Evolutionary conservation across 2,329 filamentous ascomycete species (phyloP), one percentile per base, ranked within the genome.

Genomic region (Ophiostoma angusticollis): DNA sequence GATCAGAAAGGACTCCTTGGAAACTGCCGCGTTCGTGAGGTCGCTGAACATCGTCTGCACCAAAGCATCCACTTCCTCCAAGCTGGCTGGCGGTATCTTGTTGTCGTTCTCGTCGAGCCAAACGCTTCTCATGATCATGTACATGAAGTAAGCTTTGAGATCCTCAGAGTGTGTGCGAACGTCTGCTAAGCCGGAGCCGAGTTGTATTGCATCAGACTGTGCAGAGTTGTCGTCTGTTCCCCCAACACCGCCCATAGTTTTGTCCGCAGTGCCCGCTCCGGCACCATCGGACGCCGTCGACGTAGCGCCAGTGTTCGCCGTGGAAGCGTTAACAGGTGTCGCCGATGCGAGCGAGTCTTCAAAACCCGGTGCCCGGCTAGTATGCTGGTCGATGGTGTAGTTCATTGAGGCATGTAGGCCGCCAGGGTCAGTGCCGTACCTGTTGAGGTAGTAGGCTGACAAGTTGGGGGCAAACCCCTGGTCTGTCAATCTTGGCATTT

Each of bases 101-200:
- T 61, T 57, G 22, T 68, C 68, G 6, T 62, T 47, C 2, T 55
- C 53, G 45, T 74, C 68, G 28, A 59, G 59, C 73, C 74, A 79
- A 3, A 63, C 53, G 6, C 64, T 68, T 3, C 60, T 58, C 4
- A 70, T 54, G 12, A 74, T 57, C 28, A 65, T 62, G 22, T 65
- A 62, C 2, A 70, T 61, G 42, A 78, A 69, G 43, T 70, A 65
- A 25, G 61, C 62, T 39, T 76, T 63, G n/a, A 78, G 53, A n/a
- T 61, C 62, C 44, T 70, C 66, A n/a, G 72, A 59, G 45, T 78
- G 74, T 9, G 68, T 74, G 25, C 64, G 62, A 47, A 73, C 65
- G 58, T 52, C 9, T 53, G 53, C 37, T 58, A 51, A 4, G 50
- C 50, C 41, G 2, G 17, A 21, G 14, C 36, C 41, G 23, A 36